Base-by-base conservation (phyloP, 306 rosid species). In the Cotoneaster glaucophyllus region DNA sequence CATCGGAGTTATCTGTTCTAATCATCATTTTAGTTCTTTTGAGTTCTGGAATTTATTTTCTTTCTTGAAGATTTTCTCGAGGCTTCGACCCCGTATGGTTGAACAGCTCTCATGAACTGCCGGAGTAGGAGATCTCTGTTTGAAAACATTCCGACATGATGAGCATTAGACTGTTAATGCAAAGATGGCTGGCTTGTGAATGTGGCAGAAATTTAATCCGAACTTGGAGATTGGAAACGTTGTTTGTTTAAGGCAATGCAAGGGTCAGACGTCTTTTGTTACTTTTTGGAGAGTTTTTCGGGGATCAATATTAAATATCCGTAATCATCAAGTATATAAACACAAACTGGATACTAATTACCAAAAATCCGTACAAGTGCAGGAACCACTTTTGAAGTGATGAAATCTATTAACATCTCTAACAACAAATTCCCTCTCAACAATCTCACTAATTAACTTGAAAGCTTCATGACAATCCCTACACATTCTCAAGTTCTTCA, bases 401-500 rank as follows among this genome's bases (percentile, higher is more conserved):
- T 93, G 98, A 84, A 93, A 91, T 83, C 96, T 93, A 67, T 93
- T 91, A 22, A 89, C 80, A 70, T 89, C 97, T 83, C 96, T 91
- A 32, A 91, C 97, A 71, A 93, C 11, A 34, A 91, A 88, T 8
- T 93, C 93, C 69, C 93, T 88, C 73, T 69, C 86, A 45, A 88
- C 90, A 77, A 89, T 91, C 69, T 88, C 93, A 84, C 97, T 87
- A 73, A 89, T 88, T 59, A 89, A 71, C 89, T 88, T 93, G 86
- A 91, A 91, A 44, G 85, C 88, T 78, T 86, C 92, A 18, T 93
- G 97, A 77, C 96, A 91, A 62, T 86, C 90, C 76, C 82, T 72
- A 74, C 93, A 89, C 96, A 93, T 89, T 79, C 92, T 91, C 87
- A 91, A 78, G 80, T 93, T 89, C 87, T 89, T 93, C 98, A 93